Evolutionary conservation across 83 land plant species (phyloP), one percentile per base, ranked within the genome.

Genomic region (Diphasiastrum complanatum): DNA sequence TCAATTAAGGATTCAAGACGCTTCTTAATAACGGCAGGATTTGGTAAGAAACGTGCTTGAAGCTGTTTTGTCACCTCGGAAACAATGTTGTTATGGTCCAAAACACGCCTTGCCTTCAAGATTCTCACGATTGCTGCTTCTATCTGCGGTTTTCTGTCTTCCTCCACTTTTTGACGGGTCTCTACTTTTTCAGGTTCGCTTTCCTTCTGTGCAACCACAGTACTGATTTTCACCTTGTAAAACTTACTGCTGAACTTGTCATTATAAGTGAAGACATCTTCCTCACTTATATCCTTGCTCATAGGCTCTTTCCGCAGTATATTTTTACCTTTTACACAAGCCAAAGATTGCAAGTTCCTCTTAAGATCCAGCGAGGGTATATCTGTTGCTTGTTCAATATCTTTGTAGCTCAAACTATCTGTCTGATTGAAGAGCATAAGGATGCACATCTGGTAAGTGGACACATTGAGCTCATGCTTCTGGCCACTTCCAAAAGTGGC

Each of bases 121-220:
- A 93, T 89, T 67, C 98, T 81, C 28, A 93, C 98, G 35, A 93
- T 89, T 8, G 98, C 98, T 34, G 98, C 98, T 57, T 93, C 98
- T 48, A 93, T 85, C 75, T 92, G 98, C 6, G 98, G 98, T 55
- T 92, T 92, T 67, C 98, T 72, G 63, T 92, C 98, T 63, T 92
- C 98, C 72, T 92, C 96, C 47, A 92, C 98, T 60, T 83, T 92
- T 58, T 92, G 98, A 14, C 98, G 77, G 10, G 98, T 92, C 60
- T 92, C 98, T 70, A 85, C 91, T 63, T 92, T 92, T 64, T 92
- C 98, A 3, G 98, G 98, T 66, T 92, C 98, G 16, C 88, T 81
- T 48, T 92, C 98, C 77, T 89, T 92, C 59, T 92, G 98, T 3
- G 98, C 98, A 40, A 78, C 96, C 18, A 92, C 96, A 4, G 98